Base-by-base conservation (phyloP, 2,329 filamentous ascomycete species). In the Paramyrothecium sp. region DNA sequence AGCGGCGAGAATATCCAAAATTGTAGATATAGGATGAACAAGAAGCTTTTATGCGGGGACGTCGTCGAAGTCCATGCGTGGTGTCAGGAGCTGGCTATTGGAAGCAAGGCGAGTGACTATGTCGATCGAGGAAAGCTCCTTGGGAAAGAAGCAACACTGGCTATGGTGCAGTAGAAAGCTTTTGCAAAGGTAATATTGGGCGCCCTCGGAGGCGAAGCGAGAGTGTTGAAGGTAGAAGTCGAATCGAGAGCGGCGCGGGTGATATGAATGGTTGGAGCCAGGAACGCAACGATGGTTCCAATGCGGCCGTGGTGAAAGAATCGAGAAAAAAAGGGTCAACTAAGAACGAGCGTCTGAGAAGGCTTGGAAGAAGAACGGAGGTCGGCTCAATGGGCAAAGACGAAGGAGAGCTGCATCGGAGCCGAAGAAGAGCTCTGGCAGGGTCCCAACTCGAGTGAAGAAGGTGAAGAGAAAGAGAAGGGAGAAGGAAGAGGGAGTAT, bases 281-380 rank as follows among this genome's bases (percentile, higher is more conserved):
- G 72, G n/a, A 96, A 82, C 78, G 96, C 92, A 71, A 89, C 96
- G 1, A 86, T 90, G 44, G 96, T 84, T 80, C 96, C 92, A 46
- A 30, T 5, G 91, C 91, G 2, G 86, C 92, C 17, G 10, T 30
- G 26, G 10, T 30, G 38, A 44, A 44, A 44, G 38, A 44, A 44
- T 44, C 13, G 38, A 44, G 38, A 44, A 44, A 17, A 16, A 38
- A 44, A 44, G n/a, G 38, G 38, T 19, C 13, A 44, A 44, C 38
- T 44, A 19, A 30, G 46, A 54, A 19, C 17, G 46, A 23, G 19
- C n/a, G 51, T 34, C 22, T 47, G 23, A 20, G 22, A 21, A 26
- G 3, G 41, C 21, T 20, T 54, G 7, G 41, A 41, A 11, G 17
- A 54, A 50, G 44, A 30, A 30, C 26, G 26, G 26, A 30, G 26